phyloP scores from a whole-genome alignment of 306 rosid genomes.

The Medicago lupulina region DNA sequence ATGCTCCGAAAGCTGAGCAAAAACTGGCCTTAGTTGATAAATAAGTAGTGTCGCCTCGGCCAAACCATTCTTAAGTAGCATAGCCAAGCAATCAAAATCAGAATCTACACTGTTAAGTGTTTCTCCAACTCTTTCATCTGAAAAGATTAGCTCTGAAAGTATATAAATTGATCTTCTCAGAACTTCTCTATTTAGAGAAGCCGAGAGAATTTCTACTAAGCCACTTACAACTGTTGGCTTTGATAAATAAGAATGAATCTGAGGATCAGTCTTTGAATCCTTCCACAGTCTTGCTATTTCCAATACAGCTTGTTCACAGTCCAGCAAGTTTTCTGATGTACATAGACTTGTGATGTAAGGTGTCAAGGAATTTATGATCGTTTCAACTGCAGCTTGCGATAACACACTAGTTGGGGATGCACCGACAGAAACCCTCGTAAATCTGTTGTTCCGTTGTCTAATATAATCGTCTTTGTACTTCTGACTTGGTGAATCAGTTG shows the following conservation, averaged over 20 bases:
- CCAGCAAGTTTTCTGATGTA: constrained; percentile 74
- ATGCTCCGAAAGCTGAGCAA: constrained; percentile 70
- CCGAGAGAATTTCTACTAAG: constrained; percentile 80
- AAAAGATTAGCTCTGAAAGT: constrained; percentile 73
- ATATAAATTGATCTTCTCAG: constrained; percentile 73
- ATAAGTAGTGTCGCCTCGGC: constrained; percentile 83
- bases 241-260: constrained; percentile 69
- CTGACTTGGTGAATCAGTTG: constrained; percentile 46
- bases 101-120: constrained; percentile 80
- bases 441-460: constrained; percentile 68
- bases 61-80: constrained; percentile 78
- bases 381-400: constrained; percentile 85
- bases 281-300: constrained; percentile 75
- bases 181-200: constrained; percentile 71
- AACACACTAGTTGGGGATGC: constrained; percentile 84
- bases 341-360: constrained; percentile 75
- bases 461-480: constrained; percentile 52
- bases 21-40: constrained; percentile 75
- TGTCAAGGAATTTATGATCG: constrained; percentile 67
- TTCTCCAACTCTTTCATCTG: constrained; percentile 73
- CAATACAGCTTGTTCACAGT: constrained; percentile 78
- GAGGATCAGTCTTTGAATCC: constrained; percentile 80
- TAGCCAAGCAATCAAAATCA: constrained; percentile 85
- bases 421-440: constrained; percentile 46
- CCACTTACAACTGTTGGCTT: constrained; percentile 77